Percentiles rank a stretch among this genome's conserved stretches.
Conservation (phyloP, 108 stramenopile genomes). For the Nannochloropsis salina region DNA sequence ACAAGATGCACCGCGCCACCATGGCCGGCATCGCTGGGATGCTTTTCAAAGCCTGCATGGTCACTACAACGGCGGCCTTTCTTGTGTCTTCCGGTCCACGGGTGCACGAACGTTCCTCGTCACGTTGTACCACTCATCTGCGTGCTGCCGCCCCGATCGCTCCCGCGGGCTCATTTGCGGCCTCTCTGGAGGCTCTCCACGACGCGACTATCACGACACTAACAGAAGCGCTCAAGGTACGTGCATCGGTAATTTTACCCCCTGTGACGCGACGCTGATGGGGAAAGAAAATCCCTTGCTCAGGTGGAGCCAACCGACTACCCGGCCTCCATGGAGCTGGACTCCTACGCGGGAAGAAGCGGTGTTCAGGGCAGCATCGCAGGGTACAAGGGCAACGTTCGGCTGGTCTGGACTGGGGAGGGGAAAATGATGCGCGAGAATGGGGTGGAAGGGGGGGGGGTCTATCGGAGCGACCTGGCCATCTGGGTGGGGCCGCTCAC, state of each 20-base stretch:
- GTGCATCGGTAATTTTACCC: background rate
- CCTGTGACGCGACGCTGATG: background rate
- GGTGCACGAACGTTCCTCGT: no score
- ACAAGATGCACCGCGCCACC: no score
- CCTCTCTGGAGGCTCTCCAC: slow-evolving; percentile 16
- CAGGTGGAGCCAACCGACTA: slow-evolving; percentile 8
- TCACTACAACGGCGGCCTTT: background rate
- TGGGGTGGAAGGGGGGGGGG: background rate
- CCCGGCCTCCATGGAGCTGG: background rate
- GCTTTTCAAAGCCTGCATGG: background rate
- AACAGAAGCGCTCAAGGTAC: background rate
- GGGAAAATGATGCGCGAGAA: background rate
- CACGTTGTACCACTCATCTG: background rate
- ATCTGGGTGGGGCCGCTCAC: background rate
- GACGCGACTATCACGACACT: background rate
- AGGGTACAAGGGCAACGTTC: background rate
- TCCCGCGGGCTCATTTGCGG: background rate
- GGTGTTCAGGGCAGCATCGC: background rate
- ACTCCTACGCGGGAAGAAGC: background rate
- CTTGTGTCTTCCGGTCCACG: background rate
- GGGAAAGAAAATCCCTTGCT: background rate
- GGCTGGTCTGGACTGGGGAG: background rate
- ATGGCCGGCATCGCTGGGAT: no score
- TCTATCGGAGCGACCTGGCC: background rate
- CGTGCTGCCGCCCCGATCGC: slow-evolving; percentile 8